These are phyloP conservation scores for Purpureocillium lavendulum DNA, from an alignment of 2,329 filamentous ascomycete genomes.

Conservation along the genomic window DNA sequence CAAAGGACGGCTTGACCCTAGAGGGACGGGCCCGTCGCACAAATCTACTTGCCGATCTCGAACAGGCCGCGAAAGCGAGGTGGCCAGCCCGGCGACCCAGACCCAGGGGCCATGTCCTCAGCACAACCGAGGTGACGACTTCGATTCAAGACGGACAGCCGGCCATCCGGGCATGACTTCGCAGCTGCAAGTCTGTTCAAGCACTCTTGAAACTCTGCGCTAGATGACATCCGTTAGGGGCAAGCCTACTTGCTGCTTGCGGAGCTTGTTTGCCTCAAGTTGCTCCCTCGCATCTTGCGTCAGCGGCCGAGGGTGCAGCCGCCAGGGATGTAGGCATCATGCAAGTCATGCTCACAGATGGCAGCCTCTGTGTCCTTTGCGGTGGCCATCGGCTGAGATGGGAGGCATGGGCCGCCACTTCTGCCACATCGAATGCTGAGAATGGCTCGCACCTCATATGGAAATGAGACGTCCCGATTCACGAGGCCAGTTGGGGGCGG, in stretches of 20 bases:
- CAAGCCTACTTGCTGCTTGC: neutral
- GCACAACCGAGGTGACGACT: neutral
- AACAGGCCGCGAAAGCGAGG: neutral
- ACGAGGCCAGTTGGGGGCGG: neutral
- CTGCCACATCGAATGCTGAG: too few species aligned
- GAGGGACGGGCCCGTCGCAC: slow-evolving; percentile 1
- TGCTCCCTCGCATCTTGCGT: neutral
- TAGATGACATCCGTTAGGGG: too few species aligned
- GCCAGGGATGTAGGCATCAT: slow-evolving; percentile 1
- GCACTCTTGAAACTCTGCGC: too few species aligned
- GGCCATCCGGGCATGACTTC: too few species aligned
- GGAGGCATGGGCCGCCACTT: neutral
- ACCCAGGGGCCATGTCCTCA: too few species aligned
- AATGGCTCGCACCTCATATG: too few species aligned
- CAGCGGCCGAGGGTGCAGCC: neutral
- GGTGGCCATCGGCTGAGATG: too few species aligned
- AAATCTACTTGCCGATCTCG: neutral
- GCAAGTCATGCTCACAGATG: slow-evolving; percentile 4
- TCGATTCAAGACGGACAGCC: neutral
- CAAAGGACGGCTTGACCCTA: slow-evolving; percentile 8
- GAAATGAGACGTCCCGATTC: too few species aligned
- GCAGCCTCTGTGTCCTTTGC: too few species aligned
- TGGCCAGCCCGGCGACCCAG: neutral
- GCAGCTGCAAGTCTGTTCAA: too few species aligned
- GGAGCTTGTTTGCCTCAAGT: neutral